Base-by-base conservation (phyloP, 352 stramenopile species). In the Phytopythium litorale region DNA sequence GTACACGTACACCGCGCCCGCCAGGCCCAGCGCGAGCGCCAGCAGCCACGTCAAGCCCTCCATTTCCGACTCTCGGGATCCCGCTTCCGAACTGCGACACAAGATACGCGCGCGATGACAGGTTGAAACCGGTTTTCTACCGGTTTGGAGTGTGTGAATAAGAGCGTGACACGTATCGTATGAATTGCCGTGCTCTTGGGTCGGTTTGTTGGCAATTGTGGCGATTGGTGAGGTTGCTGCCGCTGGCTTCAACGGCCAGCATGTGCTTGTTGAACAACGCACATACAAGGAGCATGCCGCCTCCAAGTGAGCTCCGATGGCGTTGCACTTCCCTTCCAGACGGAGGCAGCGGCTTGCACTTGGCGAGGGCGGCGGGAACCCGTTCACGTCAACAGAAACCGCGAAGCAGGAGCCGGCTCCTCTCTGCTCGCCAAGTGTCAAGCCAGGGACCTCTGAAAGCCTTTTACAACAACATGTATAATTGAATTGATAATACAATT, bases 1-100 rank as follows among this genome's bases (percentile, higher is more conserved):
- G 64, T 88, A 87, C 71, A 89, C 60, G 69, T 89, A 92, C 48
- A 76, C 67, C 30, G 69, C 77, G 52, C 83, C 81, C 15, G 68
- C 81, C 18, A 79, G 58, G 49, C 74, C 78, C 19, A 91, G 65
- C 59, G 88, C 48, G 53, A 92, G 62, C 67, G 81, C 78, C 40
- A 92, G 58, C 30, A 92, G 45, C 68, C 82, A 81, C 58, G 60
- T 38, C 57, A 50, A 35, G 4, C 46, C 46, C 46, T 53, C 21
- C 45, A 21, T 45, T 8, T 19, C 18, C 30, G 33, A n/a, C n/a
- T 6, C 0, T 48, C 35, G 16, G 40, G 19, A 19, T n/a, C 40
- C 40, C n/a, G n/a, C n/a, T n/a, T n/a, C n/a, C 4, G 21, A 49
- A 28, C 37, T 59, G 53, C 33, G 16, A n/a, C 16, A 37, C 11